A percentile compares a stretch with the other conserved stretches of the same genome.
Evolutionary conservation across 78 protist genomes (phyloP).

Genomic region (Monocercomonoides exilis): DNA sequence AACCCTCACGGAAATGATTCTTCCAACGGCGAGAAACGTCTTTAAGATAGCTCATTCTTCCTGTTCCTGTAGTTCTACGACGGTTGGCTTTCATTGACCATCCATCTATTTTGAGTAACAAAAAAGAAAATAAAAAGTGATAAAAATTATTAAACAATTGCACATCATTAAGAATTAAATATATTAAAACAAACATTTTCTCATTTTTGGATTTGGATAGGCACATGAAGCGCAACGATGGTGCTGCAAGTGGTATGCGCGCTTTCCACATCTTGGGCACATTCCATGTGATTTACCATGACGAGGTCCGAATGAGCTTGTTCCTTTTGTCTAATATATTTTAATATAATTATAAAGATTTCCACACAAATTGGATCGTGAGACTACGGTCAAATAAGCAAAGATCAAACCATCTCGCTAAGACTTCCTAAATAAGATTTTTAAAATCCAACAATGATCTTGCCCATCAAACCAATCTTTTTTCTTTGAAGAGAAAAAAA

Average conservation of each 20-base stretch:
- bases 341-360: no score
- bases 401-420: no score
- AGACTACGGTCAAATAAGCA: no score
- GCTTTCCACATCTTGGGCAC: slow-evolving; percentile 91
- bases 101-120: no score
- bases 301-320: slow-evolving; percentile 79
- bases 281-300: slow-evolving; percentile 86
- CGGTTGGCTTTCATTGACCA: slow-evolving; percentile 84
- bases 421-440: no score
- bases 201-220: slow-evolving; percentile 77
- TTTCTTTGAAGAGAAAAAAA: no score
- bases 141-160: not conserved
- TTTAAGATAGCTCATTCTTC: slow-evolving; percentile 85
- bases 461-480: no score
- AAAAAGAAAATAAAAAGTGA: not conserved
- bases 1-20: slow-evolving; percentile 77
- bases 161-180: not conserved
- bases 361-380: no score
- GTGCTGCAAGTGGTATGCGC: slow-evolving; percentile 87
- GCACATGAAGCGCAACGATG: slow-evolving; percentile 88
- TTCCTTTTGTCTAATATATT: slow-evolving; percentile 94
- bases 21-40: slow-evolving; percentile 53
- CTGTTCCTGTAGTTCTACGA: slow-evolving; percentile 95
- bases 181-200: slow-evolving; percentile 29
- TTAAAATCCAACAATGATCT: no score